A percentile compares a stretch with the other conserved stretches of the same genome.
phyloP scores from a whole-genome alignment of 1,284 basidiomycete genomes.

The Sphagnurus paluster region DNA sequence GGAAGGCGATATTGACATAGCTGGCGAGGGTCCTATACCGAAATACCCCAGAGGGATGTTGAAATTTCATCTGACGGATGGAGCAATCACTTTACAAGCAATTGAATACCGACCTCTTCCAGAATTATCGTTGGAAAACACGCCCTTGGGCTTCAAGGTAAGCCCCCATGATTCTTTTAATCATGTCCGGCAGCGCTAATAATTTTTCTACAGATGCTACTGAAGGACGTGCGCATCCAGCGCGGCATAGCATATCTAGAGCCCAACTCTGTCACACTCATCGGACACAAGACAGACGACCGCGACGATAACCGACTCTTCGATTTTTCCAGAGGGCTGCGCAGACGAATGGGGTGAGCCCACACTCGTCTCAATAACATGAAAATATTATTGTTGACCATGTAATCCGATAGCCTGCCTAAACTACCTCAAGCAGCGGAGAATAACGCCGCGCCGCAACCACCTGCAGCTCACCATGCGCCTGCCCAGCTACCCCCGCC shows the following conservation, averaged over 20 bases:
- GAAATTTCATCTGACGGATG: constrained; percentile 67
- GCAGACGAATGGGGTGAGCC: constrained; percentile 59
- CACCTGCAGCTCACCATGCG: constrained; percentile 15
- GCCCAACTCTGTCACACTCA: constrained; percentile 55
- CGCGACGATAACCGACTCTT: constrained; percentile 51
- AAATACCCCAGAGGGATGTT: constrained; percentile 74
- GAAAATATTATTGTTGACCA: not conserved
- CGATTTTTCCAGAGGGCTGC: constrained; percentile 57
- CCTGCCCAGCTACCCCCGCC: constrained; percentile 12
- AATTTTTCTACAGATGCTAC: constrained; percentile 48
- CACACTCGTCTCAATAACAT: constrained; percentile 2
- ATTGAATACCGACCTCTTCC: constrained; percentile 67
- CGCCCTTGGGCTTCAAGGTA: constrained; percentile 72
- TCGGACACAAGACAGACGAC: constrained; percentile 60
- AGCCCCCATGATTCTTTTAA: constrained; percentile 9
- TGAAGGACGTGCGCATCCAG: constrained; percentile 62
- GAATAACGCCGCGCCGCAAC: constrained; percentile 15
- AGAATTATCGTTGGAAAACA: constrained; percentile 61
- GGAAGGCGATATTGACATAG: constrained; percentile 54
- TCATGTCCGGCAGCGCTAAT: constrained; percentile 1
- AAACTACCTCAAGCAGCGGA: constrained; percentile 21
- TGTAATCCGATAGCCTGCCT: constrained; percentile 22
- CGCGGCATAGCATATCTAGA: constrained; percentile 70
- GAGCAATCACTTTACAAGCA: constrained; percentile 56
- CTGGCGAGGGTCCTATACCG: constrained; percentile 66